These are phyloP conservation scores for Odonthalia washingtoniensis DNA, from an alignment of 31 red algal genomes.

Conservation along the genomic window DNA sequence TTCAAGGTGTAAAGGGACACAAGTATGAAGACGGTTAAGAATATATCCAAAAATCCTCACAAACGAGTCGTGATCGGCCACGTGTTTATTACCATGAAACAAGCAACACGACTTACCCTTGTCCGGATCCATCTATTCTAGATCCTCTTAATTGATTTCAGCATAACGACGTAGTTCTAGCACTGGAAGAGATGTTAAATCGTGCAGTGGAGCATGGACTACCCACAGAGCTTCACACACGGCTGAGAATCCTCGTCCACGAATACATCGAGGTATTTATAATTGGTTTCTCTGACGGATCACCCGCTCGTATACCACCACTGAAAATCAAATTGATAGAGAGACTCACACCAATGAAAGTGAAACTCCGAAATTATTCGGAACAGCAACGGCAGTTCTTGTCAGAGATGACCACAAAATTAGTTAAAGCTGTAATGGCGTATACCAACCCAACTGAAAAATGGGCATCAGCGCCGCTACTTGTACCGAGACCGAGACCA, in stretches of 20 bases:
- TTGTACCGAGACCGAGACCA: no score
- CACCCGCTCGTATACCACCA: neutral
- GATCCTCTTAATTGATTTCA: conserved; percentile 3
- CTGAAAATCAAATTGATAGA: neutral
- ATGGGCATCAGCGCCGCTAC: neutral
- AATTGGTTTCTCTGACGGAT: neutral
- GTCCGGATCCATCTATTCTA: neutral
- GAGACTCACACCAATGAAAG: neutral
- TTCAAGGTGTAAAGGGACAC: neutral
- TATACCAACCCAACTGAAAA: neutral
- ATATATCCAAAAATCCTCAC: neutral
- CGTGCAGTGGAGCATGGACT: neutral
- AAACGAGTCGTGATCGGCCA: neutral
- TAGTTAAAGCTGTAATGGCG: neutral
- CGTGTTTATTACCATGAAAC: neutral
- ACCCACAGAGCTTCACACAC: neutral
- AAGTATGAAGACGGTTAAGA: neutral
- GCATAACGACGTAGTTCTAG: neutral
- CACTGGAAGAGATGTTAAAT: neutral
- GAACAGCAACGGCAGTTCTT: neutral
- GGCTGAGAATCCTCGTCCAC: neutral
- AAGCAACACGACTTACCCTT: neutral
- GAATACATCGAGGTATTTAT: conserved; percentile 9
- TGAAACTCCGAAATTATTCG: neutral
- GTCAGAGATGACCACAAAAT: neutral